Evolutionary conservation across 371 early-diverging fungal genomes (phyloP), one percentile per base, ranked within the genome.

Genomic region (Thermomucor indicae-seudaticae): DNA sequence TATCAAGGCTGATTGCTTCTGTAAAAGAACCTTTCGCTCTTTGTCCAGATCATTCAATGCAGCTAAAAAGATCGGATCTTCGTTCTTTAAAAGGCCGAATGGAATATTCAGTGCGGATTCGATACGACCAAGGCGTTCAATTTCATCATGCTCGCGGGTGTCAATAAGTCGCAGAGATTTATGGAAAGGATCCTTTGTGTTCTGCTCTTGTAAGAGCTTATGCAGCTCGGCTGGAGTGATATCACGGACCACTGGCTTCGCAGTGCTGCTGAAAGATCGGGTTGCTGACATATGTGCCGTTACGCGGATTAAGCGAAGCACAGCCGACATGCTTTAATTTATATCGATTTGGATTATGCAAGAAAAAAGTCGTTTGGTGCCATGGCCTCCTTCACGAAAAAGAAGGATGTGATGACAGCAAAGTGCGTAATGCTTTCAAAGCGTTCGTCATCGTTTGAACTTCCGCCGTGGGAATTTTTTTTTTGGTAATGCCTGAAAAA

Each of bases 21-120:
- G 24, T 28, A 8, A 14, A 27, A n/a, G 4, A 20, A 70, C 67
- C 51, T 57, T 58, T 7, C 34, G 40, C 6, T 53, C 41, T n/a
- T 42, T 57, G 20, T 62, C 37, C 1, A 70, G 16, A 47, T 43
- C 51, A 3, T 24, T 44, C 27, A 70, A 57, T 7, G 54, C 52
- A 12, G 57, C 52, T 43, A 44, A 49, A 60, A 64, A 47, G 47
- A 49, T 16, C 20, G 43, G 12, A 39, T 53, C 35, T 53, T 41
- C 16, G 44, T 50, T 43, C 59, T 57, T 25, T 38, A 52, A 46
- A 51, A 57, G 12, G 14, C 49, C 52, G 49, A 40, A 62, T 7
- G 67, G 71, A 43, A 66, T 54, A 39, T 71, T 71, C 17, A 46
- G 17, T 6, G 63, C 63, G 10, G 61, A 60, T 19, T 55, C 37